Evolutionary conservation across 352 stramenopile species (phyloP).

Genomic region (Pythium periplocum): DNA sequence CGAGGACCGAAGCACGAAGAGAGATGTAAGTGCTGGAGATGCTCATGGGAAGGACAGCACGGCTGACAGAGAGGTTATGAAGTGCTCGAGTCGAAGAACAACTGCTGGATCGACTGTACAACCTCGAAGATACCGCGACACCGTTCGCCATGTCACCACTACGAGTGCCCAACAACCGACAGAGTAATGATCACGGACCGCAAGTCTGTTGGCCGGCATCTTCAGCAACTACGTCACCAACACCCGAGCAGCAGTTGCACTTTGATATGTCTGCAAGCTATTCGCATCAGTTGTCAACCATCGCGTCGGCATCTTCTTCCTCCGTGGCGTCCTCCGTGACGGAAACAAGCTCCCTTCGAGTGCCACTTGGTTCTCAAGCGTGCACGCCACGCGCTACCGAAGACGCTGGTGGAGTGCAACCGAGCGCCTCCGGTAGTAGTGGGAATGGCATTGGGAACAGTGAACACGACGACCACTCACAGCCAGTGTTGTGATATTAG

Average conservation of each 20-base stretch:
- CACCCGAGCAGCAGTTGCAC: no score
- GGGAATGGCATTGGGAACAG: constrained; percentile 1
- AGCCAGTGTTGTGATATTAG: constrained; percentile 3
- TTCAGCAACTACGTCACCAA: not conserved
- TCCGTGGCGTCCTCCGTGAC: constrained; percentile 2
- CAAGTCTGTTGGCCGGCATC: constrained; percentile 21
- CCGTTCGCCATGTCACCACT: constrained; percentile 10
- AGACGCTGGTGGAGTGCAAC: no score
- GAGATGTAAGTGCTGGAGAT: no score
- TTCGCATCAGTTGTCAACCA: not conserved
- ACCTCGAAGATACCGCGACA: not conserved
- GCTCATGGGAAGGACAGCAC: no score
- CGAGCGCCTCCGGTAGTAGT: not conserved
- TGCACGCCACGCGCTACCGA: no score
- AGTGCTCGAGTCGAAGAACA: constrained; percentile 9
- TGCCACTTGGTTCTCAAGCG: no score
- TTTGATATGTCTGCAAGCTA: no score
- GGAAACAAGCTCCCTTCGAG: not conserved
- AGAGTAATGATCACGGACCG: not conserved
- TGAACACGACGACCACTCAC: constrained; percentile 1
- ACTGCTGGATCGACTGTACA: constrained; percentile 6
- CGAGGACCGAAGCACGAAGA: no score
- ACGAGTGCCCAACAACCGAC: not conserved
- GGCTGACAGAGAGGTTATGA: no score
- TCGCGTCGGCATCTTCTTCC: constrained; percentile 3